phyloP scores from a whole-genome alignment of 2,329 filamentous ascomycete species.

The Colletotrichum coccodes region DNA sequence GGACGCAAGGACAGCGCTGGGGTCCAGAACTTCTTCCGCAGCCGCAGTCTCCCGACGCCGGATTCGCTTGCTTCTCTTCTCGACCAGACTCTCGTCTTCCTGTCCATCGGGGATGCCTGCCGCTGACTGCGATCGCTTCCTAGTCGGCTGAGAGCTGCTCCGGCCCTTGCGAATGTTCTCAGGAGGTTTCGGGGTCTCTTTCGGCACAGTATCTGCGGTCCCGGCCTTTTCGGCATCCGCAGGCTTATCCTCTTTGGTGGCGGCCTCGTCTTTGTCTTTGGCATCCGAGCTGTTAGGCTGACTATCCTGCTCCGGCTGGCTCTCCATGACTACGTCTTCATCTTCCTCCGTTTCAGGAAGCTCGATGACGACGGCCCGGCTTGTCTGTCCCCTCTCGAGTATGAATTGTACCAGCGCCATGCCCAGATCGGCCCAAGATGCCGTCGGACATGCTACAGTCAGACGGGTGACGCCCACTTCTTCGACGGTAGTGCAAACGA shows the following conservation, averaged over 20 bases:
- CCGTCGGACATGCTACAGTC: constrained; percentile 41
- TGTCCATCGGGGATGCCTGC: constrained; percentile 66
- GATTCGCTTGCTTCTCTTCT: constrained; percentile 74
- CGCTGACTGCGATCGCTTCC: constrained; percentile 71
- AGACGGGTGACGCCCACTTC: constrained; percentile 35
- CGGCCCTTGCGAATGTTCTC: constrained; percentile 45
- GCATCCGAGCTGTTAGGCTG: constrained; percentile 8
- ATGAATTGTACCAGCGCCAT: constrained; percentile 50
- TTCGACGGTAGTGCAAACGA: constrained; percentile 17
- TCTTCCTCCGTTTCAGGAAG: constrained; percentile 49
- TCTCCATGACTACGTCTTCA: constrained; percentile 43
- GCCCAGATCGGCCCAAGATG: constrained; percentile 56
- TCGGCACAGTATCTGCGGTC: neutral
- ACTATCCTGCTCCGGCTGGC: constrained; percentile 17
- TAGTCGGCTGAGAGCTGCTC: constrained; percentile 53
- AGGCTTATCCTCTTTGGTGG: constrained; percentile 41
- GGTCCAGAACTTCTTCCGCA: constrained; percentile 62
- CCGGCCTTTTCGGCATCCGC: constrained; percentile 15
- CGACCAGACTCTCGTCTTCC: constrained; percentile 67
- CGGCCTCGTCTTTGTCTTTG: constrained; percentile 50
- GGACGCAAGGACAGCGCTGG: constrained; percentile 61
- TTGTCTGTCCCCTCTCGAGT: constrained; percentile 45
- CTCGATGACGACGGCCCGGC: constrained; percentile 46
- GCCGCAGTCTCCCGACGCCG: constrained; percentile 67
- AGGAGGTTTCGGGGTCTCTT: constrained; percentile 37